Percentiles rank a stretch among this genome's conserved stretches.
These are phyloP conservation scores for Asclepias syriaca DNA, from an alignment of 257 asterid genomes.

Conservation along the genomic window DNA sequence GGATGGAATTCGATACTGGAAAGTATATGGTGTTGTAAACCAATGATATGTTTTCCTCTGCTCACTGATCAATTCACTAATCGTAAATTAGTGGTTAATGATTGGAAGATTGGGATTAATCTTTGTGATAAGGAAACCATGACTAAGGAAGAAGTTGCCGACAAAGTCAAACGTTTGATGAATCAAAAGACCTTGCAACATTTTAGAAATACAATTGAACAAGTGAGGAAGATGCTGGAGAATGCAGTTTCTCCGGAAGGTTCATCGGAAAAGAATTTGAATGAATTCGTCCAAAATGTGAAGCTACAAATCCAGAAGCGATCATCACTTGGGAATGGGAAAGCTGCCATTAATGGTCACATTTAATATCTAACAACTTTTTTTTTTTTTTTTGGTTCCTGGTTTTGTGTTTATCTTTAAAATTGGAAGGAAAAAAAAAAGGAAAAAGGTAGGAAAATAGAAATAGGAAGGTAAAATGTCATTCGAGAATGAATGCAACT, in stretches of 20 bases:
- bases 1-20: slow-evolving; percentile 75
- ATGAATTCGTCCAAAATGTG: slow-evolving; percentile 38
- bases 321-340: slow-evolving; percentile 10
- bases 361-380: neutral
- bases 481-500: no score
- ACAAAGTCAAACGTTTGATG: slow-evolving; percentile 45
- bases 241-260: slow-evolving; percentile 50
- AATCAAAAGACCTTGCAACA: slow-evolving; percentile 30
- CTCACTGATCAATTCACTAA: slow-evolving; percentile 69
- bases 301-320: slow-evolving; percentile 35
- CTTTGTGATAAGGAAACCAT: slow-evolving; percentile 37
- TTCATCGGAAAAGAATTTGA: slow-evolving; percentile 50
- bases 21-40: slow-evolving; percentile 57
- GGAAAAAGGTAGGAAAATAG: no score
- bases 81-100: slow-evolving; percentile 62
- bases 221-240: slow-evolving; percentile 39
- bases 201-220: slow-evolving; percentile 38
- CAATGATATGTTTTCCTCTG: slow-evolving; percentile 53
- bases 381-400: no score
- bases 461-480: no score
- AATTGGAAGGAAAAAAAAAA: neutral
- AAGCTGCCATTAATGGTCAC: slow-evolving; percentile 10
- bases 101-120: slow-evolving; percentile 67
- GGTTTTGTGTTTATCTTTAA: no score
- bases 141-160: slow-evolving; percentile 45